These are phyloP conservation scores for Diospyros lotus DNA, from an alignment of 148 eudicot genomes.

Conservation along the genomic window DNA sequence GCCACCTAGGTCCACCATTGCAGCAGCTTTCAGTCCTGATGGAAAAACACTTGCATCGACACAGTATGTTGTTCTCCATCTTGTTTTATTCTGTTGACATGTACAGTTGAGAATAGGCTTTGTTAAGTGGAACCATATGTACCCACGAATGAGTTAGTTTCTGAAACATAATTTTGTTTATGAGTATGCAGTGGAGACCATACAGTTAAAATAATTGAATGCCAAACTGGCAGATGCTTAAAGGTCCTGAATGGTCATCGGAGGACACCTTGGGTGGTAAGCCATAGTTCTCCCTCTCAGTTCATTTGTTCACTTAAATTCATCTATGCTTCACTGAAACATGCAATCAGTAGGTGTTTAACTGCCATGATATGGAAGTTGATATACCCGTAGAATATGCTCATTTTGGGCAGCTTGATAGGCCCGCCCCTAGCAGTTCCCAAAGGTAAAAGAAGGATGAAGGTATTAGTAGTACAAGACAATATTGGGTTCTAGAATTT, in stretches of 20 bases:
- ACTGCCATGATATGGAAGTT: not conserved
- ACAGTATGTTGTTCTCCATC: slow-evolving; percentile 51
- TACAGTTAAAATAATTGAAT: slow-evolving; percentile 88
- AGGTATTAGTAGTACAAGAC: not conserved
- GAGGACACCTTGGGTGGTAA: slow-evolving; percentile 99
- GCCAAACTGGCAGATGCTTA: slow-evolving; percentile 73
- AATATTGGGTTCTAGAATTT: not conserved
- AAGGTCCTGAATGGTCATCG: slow-evolving; percentile 91
- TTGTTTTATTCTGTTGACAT: not conserved
- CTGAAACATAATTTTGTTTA: slow-evolving; percentile 8
- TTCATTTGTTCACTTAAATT: not conserved
- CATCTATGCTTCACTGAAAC: not conserved
- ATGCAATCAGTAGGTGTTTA: not conserved
- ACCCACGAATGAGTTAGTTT: not conserved
- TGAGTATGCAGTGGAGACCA: slow-evolving; percentile 76
- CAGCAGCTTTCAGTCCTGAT: slow-evolving; percentile 94
- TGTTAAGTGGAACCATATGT: not conserved
- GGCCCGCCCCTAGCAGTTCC: not conserved
- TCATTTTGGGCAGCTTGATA: not conserved
- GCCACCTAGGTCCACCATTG: slow-evolving; percentile 95
- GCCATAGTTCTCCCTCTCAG: slow-evolving; percentile 14
- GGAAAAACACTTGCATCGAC: slow-evolving; percentile 94
- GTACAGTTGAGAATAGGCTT: not conserved
- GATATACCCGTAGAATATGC: not conserved
- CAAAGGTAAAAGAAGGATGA: not conserved